Base-by-base conservation (phyloP, 2,329 filamentous ascomycete species). In the Parascedosporium putredinis region DNA sequence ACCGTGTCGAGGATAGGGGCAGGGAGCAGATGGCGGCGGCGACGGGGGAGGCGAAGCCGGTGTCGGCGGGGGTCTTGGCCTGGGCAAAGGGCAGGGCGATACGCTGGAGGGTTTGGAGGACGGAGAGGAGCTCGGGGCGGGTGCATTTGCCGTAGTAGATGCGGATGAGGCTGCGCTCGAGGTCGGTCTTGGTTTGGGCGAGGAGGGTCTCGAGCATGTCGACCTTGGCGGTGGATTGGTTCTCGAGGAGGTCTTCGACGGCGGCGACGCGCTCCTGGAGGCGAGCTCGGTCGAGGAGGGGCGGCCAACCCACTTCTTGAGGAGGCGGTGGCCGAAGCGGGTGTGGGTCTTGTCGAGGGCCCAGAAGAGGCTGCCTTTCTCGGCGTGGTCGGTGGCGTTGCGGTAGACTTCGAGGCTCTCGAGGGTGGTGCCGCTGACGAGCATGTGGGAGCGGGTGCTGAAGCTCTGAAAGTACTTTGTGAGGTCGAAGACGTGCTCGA, bases 391-490 rank as follows among this genome's bases (percentile, higher is more conserved):
- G 0, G 91, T 97, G 58, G 89, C 82, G 56, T 98, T 98, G 53
- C 90, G 86, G 62, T 96, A 98, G 2, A 98, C 88, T 63, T 98
- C 93, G 10, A 98, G 75, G 59, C 88, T 95, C 45, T 88, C 91
- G 33, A 98, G 70, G 0, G 91, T 96, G 50, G 95, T 98, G 42
- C 91, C 93, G 61, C 94, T 96, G 53, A 98, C 72, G 3, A 97
- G 73, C 93, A 98, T 97, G 61, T 97, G 90, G 12, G 91, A 90
- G 33, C 90, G 76, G 6, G 90, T 88, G 57, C 87, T 95, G 67
- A 98, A 98, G 2, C 89, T 88, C 57, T 95, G 85, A 60, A 98
- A 98, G 68, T 97, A 95, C 59, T 95, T 95, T 2, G 93, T 97
- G 40, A 98, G 70, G 59, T 95, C 86, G 58, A 98, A 95, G 49